Evolutionary conservation across 345 rosid species (phyloP).

Genomic region (Pistacia vera): DNA sequence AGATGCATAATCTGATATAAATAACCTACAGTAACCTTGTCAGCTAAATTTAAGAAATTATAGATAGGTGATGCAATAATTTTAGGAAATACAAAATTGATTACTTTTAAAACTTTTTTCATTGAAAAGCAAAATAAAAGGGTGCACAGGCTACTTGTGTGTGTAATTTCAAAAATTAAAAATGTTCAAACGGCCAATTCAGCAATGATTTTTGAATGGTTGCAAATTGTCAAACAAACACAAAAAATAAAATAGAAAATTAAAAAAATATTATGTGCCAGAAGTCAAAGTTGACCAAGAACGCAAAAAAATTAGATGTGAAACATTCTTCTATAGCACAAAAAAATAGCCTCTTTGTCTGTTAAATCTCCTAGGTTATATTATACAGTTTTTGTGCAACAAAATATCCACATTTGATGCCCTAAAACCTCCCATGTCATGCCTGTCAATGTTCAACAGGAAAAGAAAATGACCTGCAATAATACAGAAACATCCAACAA

Average conservation of each 20-base stretch:
- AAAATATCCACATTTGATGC: neutral
- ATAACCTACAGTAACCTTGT: neutral
- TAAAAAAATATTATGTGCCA: neutral
- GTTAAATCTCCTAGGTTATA: neutral
- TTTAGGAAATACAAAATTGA: neutral
- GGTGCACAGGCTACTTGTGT: neutral
- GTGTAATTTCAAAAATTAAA: neutral
- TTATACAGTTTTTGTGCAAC: neutral
- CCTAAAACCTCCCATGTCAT: neutral
- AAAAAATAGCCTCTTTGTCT: no score
- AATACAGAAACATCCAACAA: neutral
- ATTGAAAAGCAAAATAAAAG: neutral
- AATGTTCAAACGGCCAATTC: neutral
- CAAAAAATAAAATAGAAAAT: neutral
- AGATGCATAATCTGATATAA: neutral
- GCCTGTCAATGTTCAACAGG: neutral
- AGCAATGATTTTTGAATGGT: neutral
- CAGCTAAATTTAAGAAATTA: neutral
- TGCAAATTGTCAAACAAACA: neutral
- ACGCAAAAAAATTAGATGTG: neutral
- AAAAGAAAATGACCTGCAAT: neutral
- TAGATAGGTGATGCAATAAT: neutral
- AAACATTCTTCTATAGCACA: neutral
- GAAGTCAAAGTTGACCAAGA: neutral
- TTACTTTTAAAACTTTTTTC: neutral